Evolutionary conservation across 2,329 filamentous ascomycete species (phyloP).

Genomic region (Clonostachys byssicola): DNA sequence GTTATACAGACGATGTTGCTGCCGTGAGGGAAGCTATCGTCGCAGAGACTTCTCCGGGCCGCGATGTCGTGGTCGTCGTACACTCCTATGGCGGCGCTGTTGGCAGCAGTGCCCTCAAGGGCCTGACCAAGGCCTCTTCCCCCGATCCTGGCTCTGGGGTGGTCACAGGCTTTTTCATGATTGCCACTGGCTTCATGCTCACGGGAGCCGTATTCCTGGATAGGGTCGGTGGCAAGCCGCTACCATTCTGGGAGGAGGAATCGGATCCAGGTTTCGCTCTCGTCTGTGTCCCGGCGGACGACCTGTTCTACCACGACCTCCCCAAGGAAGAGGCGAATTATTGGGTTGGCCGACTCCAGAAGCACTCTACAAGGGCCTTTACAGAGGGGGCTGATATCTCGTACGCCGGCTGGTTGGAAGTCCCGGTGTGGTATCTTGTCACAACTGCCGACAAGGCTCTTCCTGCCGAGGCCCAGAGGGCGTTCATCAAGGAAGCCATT

Average conservation of each 20-base stretch:
- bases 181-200: conserved; percentile 36
- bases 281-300: conserved; percentile 25
- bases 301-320: conserved; percentile 47
- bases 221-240: conserved; percentile 31
- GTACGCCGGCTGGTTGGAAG: conserved; percentile 42
- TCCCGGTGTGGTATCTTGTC: conserved; percentile 39
- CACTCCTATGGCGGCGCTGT: conserved; percentile 46
- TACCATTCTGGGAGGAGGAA: conserved; percentile 33
- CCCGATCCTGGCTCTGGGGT: conserved; percentile 14
- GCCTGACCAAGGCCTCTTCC: conserved; percentile 17
- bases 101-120: conserved; percentile 38
- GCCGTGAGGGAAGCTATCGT: too few species aligned
- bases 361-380: conserved; percentile 35
- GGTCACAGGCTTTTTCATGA: conserved; percentile 37
- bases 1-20: too few species aligned
- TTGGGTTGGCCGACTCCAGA: conserved; percentile 33
- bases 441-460: conserved; percentile 33
- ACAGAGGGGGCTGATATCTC: conserved; percentile 35
- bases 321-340: conserved; percentile 31
- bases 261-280: conserved; percentile 32
- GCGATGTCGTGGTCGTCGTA: conserved; percentile 38
- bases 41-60: conserved; percentile 10
- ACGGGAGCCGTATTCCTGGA: conserved; percentile 33
- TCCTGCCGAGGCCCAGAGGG: conserved; percentile 30
- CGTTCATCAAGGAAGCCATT: conserved; percentile 29